These are phyloP conservation scores for Arachis monticola DNA, from an alignment of 331 rosid genomes.

Conservation along the genomic window DNA sequence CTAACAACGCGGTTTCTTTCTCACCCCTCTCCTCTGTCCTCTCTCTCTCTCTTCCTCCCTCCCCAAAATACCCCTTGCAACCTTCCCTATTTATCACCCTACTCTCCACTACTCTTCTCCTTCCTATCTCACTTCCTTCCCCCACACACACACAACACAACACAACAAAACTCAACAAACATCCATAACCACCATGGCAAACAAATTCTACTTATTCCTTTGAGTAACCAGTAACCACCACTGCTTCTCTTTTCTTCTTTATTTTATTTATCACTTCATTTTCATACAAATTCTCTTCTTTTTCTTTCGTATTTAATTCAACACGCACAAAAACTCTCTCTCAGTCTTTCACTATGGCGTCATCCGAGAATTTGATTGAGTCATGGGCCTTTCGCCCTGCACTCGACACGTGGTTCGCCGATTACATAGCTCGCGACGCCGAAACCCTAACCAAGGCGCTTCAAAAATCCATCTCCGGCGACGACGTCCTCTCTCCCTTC, in stretches of 20 bases:
- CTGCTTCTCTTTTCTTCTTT: not conserved
- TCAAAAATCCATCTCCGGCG: constrained; percentile 55
- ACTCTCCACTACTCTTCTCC: not conserved
- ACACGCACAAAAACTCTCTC: not conserved
- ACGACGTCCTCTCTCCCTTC: constrained; percentile 31
- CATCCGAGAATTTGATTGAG: constrained; percentile 63
- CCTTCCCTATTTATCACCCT: constrained; percentile 33
- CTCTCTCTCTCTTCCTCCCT: not conserved
- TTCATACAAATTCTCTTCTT: not conserved
- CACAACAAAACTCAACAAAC: too few species aligned
- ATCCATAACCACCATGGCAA: not conserved
- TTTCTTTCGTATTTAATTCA: not conserved
- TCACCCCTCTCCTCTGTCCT: not conserved
- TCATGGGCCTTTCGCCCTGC: constrained; percentile 51
- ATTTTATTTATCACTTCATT: not conserved
- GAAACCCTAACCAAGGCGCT: constrained; percentile 62
- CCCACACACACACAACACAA: not conserved
- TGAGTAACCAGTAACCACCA: too few species aligned
- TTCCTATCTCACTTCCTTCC: not conserved
- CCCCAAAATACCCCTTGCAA: constrained; percentile 45
- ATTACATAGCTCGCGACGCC: constrained; percentile 56
- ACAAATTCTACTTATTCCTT: not conserved
- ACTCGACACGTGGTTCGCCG: constrained; percentile 65
- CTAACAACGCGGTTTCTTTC: constrained; percentile 82
- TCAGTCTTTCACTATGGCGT: constrained; percentile 43